Percentiles rank a stretch among this genome's conserved stretches.
phyloP scores from a whole-genome alignment of 78 protist species.

The Dictyostelium capitatum region DNA sequence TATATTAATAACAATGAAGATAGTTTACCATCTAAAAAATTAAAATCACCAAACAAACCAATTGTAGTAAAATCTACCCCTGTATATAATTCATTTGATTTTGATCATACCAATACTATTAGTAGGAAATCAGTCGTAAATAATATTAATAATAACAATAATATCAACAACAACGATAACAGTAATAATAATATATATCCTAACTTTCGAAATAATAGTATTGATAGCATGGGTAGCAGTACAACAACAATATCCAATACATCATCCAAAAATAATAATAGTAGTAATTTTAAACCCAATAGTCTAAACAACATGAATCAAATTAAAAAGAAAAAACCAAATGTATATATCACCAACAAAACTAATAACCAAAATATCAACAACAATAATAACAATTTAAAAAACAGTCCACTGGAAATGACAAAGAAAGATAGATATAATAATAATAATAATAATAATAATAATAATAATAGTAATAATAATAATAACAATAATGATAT shows the following conservation, averaged over 20 bases:
- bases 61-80: neutral
- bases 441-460: neutral
- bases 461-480: neutral
- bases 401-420: neutral
- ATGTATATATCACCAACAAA: too few species aligned
- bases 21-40: neutral
- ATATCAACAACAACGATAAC: neutral
- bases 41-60: neutral
- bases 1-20: neutral
- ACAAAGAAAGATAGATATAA: neutral
- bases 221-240: too few species aligned
- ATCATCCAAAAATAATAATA: too few species aligned
- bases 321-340: too few species aligned
- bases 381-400: neutral
- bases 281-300: too few species aligned
- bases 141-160: neutral
- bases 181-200: neutral
- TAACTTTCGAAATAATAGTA: too few species aligned
- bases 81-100: neutral
- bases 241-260: too few species aligned
- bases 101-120: neutral
- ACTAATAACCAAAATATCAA: neutral
- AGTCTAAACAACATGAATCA: too few species aligned
- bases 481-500: neutral
- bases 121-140: neutral